phyloP scores from a whole-genome alignment of 1,284 basidiomycete genomes.

The Polyporus tsugae region DNA sequence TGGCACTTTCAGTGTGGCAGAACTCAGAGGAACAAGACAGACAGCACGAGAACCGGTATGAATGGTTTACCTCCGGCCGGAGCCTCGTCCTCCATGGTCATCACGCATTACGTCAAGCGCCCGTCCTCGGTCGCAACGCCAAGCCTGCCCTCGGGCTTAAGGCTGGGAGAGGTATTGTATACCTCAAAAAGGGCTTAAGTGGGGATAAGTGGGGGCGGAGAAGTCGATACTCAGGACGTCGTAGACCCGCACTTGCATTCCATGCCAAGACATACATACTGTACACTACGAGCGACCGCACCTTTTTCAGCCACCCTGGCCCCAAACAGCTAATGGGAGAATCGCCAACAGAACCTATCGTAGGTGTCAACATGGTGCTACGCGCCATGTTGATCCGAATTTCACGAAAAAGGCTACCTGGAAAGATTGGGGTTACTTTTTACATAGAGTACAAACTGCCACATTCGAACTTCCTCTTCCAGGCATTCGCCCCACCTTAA shows the following conservation, averaged over 20 bases:
- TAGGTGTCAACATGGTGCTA: background rate
- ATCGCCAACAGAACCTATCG: background rate
- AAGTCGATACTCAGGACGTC: background rate
- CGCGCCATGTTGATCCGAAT: background rate
- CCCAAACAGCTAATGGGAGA: background rate
- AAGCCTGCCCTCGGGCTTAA: too few species aligned
- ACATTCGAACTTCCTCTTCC: conserved; percentile 5
- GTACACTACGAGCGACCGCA: background rate
- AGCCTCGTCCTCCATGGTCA: background rate
- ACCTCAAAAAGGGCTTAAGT: background rate
- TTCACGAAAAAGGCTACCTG: background rate
- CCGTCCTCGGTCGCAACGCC: too few species aligned
- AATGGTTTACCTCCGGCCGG: background rate
- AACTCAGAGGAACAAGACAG: background rate
- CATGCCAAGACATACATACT: background rate
- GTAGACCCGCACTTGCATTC: background rate
- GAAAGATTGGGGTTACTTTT: conserved; percentile 13
- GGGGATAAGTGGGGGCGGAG: background rate
- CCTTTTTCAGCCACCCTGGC: background rate
- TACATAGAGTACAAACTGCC: conserved; percentile 26
- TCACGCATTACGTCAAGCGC: background rate
- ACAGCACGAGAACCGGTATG: background rate
- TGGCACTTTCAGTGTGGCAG: background rate
- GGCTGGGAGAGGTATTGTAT: background rate
- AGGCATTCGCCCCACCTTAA: conserved; percentile 38